These are phyloP conservation scores for Termitomyces sp. DNA, from an alignment of 768 basidiomycete species.

Conservation along the genomic window DNA sequence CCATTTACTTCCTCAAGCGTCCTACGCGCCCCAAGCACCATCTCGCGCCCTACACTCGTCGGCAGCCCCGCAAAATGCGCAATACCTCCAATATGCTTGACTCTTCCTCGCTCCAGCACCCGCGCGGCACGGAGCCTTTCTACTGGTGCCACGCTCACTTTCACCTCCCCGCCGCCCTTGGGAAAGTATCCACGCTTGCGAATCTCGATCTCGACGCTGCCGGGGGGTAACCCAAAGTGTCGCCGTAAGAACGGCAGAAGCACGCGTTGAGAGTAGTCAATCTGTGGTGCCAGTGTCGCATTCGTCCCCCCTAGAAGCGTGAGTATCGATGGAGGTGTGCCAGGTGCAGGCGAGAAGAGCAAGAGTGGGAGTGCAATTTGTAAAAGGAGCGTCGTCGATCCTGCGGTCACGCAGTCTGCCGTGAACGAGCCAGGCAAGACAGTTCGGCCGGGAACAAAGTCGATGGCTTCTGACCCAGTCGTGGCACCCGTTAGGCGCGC, in stretches of 20 bases:
- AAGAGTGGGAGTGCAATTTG: slow-evolving; percentile 71
- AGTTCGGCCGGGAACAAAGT: slow-evolving; percentile 49
- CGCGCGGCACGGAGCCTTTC: slow-evolving; percentile 32
- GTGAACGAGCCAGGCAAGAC: slow-evolving; percentile 33
- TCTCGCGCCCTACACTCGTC: slow-evolving; percentile 43
- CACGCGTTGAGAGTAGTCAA: slow-evolving; percentile 64
- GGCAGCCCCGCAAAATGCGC: slow-evolving; percentile 71
- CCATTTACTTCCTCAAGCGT: slow-evolving; percentile 29
- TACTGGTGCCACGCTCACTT: slow-evolving; percentile 33
- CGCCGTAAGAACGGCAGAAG: slow-evolving; percentile 63
- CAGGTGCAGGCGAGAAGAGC: slow-evolving; percentile 40
- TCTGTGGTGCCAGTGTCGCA: slow-evolving; percentile 64
- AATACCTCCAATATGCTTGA: slow-evolving; percentile 47
- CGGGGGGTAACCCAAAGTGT: slow-evolving; percentile 42
- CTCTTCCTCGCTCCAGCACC: slow-evolving; percentile 51
- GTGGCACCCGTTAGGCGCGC: slow-evolving; percentile 51
- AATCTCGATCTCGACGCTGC: slow-evolving; percentile 40
- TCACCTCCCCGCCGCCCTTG: slow-evolving; percentile 64
- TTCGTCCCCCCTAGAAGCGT: slow-evolving; percentile 70
- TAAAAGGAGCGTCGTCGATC: slow-evolving; percentile 64
- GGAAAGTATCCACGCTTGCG: slow-evolving; percentile 66
- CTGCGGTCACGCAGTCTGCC: slow-evolving; percentile 56
- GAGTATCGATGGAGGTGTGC: slow-evolving; percentile 36
- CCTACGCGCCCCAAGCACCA: slow-evolving; percentile 49
- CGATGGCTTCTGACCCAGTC: slow-evolving; percentile 47